These are phyloP conservation scores for Colletotrichum godetiae DNA, from an alignment of 2,329 filamentous ascomycete genomes.

Conservation along the genomic window DNA sequence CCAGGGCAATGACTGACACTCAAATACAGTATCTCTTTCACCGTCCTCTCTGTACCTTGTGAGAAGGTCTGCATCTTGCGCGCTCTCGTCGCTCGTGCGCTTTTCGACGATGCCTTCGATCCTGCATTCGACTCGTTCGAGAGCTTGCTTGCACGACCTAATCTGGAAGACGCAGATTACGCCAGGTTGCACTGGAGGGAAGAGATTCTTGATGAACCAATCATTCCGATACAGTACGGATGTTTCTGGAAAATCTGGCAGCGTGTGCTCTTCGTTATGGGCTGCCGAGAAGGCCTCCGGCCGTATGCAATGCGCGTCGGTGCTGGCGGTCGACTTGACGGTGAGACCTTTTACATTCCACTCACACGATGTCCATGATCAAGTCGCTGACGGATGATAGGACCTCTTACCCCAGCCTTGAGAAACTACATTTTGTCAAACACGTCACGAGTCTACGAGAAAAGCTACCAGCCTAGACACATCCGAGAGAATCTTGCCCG, in stretches of 20 bases:
- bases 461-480: slow-evolving; percentile 12
- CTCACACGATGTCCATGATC: no score
- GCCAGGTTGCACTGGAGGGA: not conserved
- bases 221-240: not conserved
- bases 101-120: not conserved
- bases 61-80: not conserved
- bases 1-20: not conserved
- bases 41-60: not conserved
- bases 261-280: not conserved
- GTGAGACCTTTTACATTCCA: not conserved
- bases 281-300: not conserved
- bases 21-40: not conserved
- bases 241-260: not conserved
- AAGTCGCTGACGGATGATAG: not conserved
- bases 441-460: not conserved
- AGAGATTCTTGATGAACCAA: not conserved
- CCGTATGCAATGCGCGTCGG: slow-evolving; percentile 4
- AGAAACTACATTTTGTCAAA: slow-evolving; percentile 3
- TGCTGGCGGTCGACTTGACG: not conserved
- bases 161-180: not conserved
- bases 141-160: not conserved
- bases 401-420: not conserved
- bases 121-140: not conserved
- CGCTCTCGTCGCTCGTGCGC: not conserved
- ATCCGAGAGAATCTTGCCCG: slow-evolving; percentile 5